Evolutionary conservation across 495 filamentous ascomycete species (phyloP).

Genomic region (Elasticomyces elasticus): DNA sequence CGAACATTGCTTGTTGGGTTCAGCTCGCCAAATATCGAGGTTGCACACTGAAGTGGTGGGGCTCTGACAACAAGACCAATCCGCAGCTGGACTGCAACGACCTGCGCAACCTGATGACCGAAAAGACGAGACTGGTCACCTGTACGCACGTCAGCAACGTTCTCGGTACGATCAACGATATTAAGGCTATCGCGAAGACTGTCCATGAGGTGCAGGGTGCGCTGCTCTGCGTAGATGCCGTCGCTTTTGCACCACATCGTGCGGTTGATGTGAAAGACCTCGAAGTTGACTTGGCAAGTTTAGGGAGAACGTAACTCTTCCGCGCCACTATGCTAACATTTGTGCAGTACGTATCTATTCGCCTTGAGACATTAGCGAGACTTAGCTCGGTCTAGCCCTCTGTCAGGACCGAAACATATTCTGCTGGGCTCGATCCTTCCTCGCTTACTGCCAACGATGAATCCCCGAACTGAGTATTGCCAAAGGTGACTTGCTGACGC

Average conservation of each 20-base stretch:
- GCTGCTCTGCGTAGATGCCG: slow-evolving; percentile 48
- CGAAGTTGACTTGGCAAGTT: slow-evolving; percentile 63
- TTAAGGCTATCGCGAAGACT: slow-evolving; percentile 43
- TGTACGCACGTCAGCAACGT: slow-evolving; percentile 64
- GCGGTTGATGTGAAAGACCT: slow-evolving; percentile 53
- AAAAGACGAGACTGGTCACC: slow-evolving; percentile 53
- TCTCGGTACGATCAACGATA: slow-evolving; percentile 56
- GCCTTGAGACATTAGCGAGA: too few relatives aligned
- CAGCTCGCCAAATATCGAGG: slow-evolving; percentile 47
- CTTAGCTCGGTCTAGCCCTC: too few relatives aligned
- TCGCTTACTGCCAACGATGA: too few relatives aligned
- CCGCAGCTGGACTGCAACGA: slow-evolving; percentile 44
- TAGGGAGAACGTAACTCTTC: too few relatives aligned
- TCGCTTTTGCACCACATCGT: slow-evolving; percentile 62
- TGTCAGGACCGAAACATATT: too few relatives aligned
- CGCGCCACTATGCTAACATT: too few relatives aligned
- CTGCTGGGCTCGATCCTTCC: too few relatives aligned
- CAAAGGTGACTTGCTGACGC: too few relatives aligned
- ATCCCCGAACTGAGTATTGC: too few relatives aligned
- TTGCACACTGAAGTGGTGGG: slow-evolving; percentile 59
- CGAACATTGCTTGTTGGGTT: slow-evolving; percentile 61
- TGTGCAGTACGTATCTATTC: too few relatives aligned
- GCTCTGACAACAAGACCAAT: slow-evolving; percentile 37
- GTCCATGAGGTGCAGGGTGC: slow-evolving; percentile 44
- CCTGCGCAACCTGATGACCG: slow-evolving; percentile 45